phyloP scores from a whole-genome alignment of 2,329 filamentous ascomycete genomes.

The Chaetomium strumarium region DNA sequence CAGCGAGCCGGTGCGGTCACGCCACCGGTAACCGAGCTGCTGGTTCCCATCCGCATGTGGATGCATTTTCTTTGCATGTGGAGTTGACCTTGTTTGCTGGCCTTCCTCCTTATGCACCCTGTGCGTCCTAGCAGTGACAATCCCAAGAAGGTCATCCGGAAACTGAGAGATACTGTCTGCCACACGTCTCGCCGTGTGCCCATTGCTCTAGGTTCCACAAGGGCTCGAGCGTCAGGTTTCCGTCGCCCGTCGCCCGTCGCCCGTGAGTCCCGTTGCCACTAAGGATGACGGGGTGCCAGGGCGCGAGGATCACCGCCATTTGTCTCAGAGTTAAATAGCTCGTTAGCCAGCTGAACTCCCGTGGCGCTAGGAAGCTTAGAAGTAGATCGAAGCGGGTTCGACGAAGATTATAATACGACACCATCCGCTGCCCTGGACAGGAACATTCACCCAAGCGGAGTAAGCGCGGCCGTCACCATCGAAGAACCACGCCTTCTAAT shows the following conservation, averaged over 20 bases:
- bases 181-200: conserved; percentile 8
- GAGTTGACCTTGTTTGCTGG: neutral
- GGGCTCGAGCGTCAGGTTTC: conserved; percentile 2
- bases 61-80: neutral
- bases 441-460: too few relatives aligned
- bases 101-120: conserved; percentile 4
- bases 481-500: too few relatives aligned
- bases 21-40: conserved; percentile 15
- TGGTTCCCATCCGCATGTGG: conserved; percentile 11
- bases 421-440: too few relatives aligned
- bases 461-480: too few relatives aligned
- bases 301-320: conserved; percentile 1
- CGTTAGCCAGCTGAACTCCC: neutral
- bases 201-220: conserved; percentile 18
- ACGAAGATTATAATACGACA: too few relatives aligned
- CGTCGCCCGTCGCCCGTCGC: too few relatives aligned
- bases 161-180: conserved; percentile 4
- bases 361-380: neutral
- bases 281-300: neutral
- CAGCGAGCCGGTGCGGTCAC: conserved; percentile 6
- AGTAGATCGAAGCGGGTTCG: neutral
- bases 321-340: conserved; percentile 12
- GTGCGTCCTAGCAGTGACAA: conserved; percentile 7
- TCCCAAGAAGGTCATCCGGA: conserved; percentile 20
- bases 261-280: conserved; percentile 3